phyloP scores from a whole-genome alignment of 2,329 filamentous ascomycete species.

The Ophidiomyces ophidiicola region DNA sequence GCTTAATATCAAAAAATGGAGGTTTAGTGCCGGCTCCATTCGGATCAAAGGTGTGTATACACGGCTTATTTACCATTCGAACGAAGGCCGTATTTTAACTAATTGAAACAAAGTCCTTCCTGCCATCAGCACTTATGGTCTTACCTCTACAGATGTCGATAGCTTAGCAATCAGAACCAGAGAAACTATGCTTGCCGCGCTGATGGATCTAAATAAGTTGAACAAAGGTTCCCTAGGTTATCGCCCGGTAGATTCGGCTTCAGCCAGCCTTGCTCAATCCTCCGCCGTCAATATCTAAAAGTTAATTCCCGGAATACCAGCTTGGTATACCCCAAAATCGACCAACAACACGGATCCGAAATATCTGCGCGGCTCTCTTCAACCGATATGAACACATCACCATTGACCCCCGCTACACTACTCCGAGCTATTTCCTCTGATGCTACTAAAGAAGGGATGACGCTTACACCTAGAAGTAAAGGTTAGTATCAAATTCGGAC shows the following conservation, averaged over 20 bases:
- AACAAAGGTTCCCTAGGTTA: not conserved
- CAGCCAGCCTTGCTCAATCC: not conserved
- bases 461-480: constrained; percentile 1
- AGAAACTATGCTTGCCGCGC: constrained; percentile 59
- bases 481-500: constrained; percentile 2
- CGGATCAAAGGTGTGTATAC: constrained; percentile 56
- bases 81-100: not conserved
- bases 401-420: no score
- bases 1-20: constrained; percentile 50
- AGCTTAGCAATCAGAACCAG: constrained; percentile 55
- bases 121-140: constrained; percentile 62
- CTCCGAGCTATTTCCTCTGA: no score
- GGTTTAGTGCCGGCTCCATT: constrained; percentile 58
- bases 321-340: no score
- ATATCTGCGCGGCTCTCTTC: no score
- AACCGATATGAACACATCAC: no score
- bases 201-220: constrained; percentile 32
- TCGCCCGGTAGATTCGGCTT: not conserved
- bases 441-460: no score
- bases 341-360: no score
- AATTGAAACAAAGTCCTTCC: constrained; percentile 49
- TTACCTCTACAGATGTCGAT: constrained; percentile 67
- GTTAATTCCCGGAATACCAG: no score
- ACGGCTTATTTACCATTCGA: constrained; percentile 2
- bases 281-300: constrained; percentile 3